Evolutionary conservation across 1,139 yeast species (phyloP), one percentile per base, ranked within the genome.

Genomic region (Zygosaccharomyces pseudobailii): DNA sequence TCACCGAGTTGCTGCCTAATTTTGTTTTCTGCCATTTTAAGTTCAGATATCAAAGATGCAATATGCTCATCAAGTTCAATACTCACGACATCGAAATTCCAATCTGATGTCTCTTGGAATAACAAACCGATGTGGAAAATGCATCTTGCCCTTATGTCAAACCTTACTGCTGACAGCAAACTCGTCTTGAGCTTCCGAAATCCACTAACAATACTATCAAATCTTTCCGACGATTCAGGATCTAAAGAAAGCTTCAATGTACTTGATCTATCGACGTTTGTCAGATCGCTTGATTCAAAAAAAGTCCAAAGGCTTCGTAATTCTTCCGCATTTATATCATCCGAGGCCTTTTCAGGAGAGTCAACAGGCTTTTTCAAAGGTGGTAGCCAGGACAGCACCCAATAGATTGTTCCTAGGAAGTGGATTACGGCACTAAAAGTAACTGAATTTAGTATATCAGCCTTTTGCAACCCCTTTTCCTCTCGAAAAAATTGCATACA

Each of bases 141-240:
- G 2, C 81, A 76, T 49, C 84, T 76, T 46, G 80, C 75, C 50
- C 89, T 72, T 40, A 83, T 64, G 59, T 85, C 92, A 53, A 82
- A 81, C 45, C 95, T 71, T 38, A 87, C 68, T 3, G 84, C 74
- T 21, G 82, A 60, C 43, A 84, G 68, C 4, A 84, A 70, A 25
- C 71, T 70, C 38, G 72, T 71, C 21, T 78, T 72, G 34, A 84
- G 71, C 3, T 59, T 55, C 47, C 73, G 73, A 53, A 86, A 75
- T 1, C 68, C 71, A 2, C 61, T 51, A 0, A 82, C 65, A 2
- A 78, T 67, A 3, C 65, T 65, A 51, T 80, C 79, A 59, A 82
- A 88, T 40, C 71, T 70, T 0, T 57, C 57, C 6, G 74, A 59
- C 17, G 76, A 70, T 13, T 70, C 73, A 0, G 74, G 74, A 33